Evolutionary conservation across 257 asterid genomes (phyloP).

Genomic region (Solanum ossicruentum): DNA sequence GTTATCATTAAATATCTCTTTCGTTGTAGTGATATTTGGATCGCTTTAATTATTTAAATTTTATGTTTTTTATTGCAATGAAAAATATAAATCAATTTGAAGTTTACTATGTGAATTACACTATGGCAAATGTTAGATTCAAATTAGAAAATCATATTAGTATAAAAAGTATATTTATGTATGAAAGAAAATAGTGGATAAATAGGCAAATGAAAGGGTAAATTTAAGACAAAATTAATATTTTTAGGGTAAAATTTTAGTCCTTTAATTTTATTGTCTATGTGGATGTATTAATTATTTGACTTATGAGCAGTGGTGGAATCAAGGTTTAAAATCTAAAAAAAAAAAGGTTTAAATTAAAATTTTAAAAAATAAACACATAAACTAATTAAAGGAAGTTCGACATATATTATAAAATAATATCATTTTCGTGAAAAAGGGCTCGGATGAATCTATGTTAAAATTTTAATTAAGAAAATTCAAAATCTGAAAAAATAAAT

Average conservation of each 20-base stretch:
- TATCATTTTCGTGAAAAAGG: too few relatives aligned
- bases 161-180: not conserved
- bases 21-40: not conserved
- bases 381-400: accelerated
- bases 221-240: not conserved
- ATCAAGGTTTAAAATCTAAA: too few relatives aligned
- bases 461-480: too few relatives aligned
- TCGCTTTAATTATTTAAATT: too few relatives aligned
- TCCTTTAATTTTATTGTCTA: not conserved
- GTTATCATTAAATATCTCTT: too few relatives aligned
- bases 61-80: not conserved
- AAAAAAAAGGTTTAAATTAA: too few relatives aligned
- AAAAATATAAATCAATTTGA: not conserved
- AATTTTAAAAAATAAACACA: too few relatives aligned
- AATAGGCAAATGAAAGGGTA: not conserved
- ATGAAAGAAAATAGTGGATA: not conserved
- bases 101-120: not conserved
- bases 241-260: not conserved
- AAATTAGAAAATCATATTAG: not conserved
- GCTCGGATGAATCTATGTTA: too few relatives aligned
- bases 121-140: not conserved
- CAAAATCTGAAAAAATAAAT: too few relatives aligned
- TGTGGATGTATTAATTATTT: too few relatives aligned
- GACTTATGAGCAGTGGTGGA: too few relatives aligned
- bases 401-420: too few relatives aligned